Base-by-base conservation (phyloP, 140 eudicot genomes). In the Erigeron philadelphicus region DNA sequence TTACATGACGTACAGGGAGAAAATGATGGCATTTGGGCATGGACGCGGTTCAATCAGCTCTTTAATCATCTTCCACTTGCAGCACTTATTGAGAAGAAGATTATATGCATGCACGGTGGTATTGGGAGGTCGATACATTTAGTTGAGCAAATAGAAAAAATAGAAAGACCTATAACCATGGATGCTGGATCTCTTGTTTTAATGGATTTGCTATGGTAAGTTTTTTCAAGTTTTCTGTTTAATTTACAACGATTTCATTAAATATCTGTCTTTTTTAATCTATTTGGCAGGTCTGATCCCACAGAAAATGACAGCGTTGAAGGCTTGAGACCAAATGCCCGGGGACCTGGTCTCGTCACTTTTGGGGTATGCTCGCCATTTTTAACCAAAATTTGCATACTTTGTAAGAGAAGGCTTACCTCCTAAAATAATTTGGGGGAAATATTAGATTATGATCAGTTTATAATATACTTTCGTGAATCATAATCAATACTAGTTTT, bases 91-190 rank as follows among this genome's bases (percentile, higher is more conserved):
- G 98, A 93, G 82, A 89, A 87, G 63, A 89, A 93, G 52, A 89
- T 93, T 31, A 87, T 93, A 1, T 93, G 98, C 67, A 89, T 89
- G 98, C 98, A 93, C 68, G 96, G 98, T 71, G 98, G 98, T 65
- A 93, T 93, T 55, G 98, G 98, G 76, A 84, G 97, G 64, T 93
- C 98, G 25, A 93, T 93, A 73, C 83, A 87, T 78, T 83, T 89
- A 23, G 96, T 93, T 31, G 98, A 93, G 75, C 98, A 93, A 82
- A 93, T 93, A 67, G 98, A 93, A 86, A 87, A 85, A 78, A 76
- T 93, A 53, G 93, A 93, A 85, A 83, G 98, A 55, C 98, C 98
- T 46, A 83, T 93, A 70, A 87, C 94, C 60, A 85, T 93, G 94
- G 97, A 89, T 82, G 90, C 90, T 4, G 95, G 95, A 53, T 93